Evolutionary conservation across 441 rosid genomes (phyloP).

Genomic region (Populus trichocarpa): DNA sequence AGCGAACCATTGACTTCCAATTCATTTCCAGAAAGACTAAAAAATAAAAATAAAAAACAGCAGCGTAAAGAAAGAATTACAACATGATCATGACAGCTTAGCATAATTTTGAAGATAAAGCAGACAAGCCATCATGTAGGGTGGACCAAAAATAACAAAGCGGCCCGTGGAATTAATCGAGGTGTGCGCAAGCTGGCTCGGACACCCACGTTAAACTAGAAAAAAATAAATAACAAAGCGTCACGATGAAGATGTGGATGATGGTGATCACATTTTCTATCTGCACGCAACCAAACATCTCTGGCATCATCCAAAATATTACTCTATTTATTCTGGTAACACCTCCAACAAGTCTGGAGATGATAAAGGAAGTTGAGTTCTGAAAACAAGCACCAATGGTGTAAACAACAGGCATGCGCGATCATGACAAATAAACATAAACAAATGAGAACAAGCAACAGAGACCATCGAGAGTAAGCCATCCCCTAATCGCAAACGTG

Average conservation of each 20-base stretch:
- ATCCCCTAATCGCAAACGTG: background rate
- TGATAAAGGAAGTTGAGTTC: background rate
- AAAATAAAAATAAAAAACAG: background rate
- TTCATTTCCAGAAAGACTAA: background rate
- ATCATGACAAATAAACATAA: background rate
- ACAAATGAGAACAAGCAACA: background rate
- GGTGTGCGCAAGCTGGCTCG: no score
- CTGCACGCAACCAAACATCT: background rate
- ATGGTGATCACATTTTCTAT: background rate
- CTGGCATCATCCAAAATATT: background rate
- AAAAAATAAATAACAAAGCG: background rate
- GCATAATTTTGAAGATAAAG: background rate
- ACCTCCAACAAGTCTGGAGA: background rate
- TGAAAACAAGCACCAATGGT: background rate
- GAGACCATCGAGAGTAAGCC: background rate
- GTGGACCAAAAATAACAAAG: no score
- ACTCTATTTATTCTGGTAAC: background rate
- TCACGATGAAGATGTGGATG: background rate
- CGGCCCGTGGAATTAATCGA: no score
- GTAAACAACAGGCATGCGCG: background rate
- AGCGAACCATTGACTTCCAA: background rate
- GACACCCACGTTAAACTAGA: no score
- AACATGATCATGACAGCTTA: background rate
- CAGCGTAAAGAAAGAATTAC: background rate
- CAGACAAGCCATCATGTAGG: no score